phyloP scores from a whole-genome alignment of 176 grass and related monocot species.

The Oryza rufipogon region DNA sequence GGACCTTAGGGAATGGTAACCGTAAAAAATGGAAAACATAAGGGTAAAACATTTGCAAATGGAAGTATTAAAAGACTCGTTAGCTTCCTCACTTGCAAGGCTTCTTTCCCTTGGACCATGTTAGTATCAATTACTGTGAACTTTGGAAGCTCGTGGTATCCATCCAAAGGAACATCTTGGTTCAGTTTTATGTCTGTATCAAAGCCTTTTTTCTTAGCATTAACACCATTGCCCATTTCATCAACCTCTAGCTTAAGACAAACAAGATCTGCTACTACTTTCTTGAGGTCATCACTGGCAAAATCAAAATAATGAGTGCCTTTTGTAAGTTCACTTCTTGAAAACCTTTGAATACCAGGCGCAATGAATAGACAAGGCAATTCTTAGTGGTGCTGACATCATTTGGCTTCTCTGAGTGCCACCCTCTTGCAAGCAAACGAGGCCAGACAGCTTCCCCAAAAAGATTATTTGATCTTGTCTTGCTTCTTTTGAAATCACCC shows the following conservation, averaged over 20 bases:
- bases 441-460: slow-evolving; percentile 97
- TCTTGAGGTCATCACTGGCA: slow-evolving; percentile 81
- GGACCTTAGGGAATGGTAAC: too few relatives aligned
- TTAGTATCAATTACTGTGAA: slow-evolving; percentile 96
- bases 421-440: slow-evolving; percentile 87
- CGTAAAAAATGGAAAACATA: too few relatives aligned
- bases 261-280: slow-evolving; percentile 61
- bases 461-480: slow-evolving; percentile 81
- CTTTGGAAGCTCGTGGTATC: slow-evolving; percentile 60
- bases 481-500: slow-evolving; percentile 85
- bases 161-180: slow-evolving; percentile 48
- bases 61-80: slow-evolving; percentile 1
- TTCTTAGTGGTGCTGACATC: slow-evolving; percentile 70
- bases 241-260: slow-evolving; percentile 74
- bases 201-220: slow-evolving; percentile 42
- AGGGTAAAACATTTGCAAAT: too few relatives aligned
- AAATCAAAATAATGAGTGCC: slow-evolving; percentile 94
- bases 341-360: slow-evolving; percentile 74
- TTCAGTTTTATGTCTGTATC: slow-evolving; percentile 35
- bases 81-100: slow-evolving; percentile 65
- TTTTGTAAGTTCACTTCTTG: slow-evolving; percentile 71
- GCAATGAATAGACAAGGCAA: slow-evolving; percentile 66
- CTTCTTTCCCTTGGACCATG: slow-evolving; percentile 61
- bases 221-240: slow-evolving; percentile 30
- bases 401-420: slow-evolving; percentile 90